These are phyloP conservation scores for Mycena vitilis DNA, from an alignment of 768 basidiomycete genomes.

Conservation along the genomic window DNA sequence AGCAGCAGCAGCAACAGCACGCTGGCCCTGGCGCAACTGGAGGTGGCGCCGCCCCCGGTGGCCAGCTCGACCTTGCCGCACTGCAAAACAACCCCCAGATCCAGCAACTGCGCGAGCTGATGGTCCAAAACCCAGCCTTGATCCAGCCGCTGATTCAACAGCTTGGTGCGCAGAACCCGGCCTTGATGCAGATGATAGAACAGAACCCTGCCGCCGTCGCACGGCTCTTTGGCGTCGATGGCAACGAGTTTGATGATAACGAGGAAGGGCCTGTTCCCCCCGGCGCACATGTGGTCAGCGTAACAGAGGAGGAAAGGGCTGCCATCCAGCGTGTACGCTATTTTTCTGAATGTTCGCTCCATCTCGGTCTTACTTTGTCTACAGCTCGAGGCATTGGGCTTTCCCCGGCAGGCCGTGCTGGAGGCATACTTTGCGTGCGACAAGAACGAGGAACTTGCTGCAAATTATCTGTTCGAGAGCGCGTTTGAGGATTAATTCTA, in stretches of 20 bases:
- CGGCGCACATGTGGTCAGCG: conserved; percentile 72
- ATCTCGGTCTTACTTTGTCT: conserved; percentile 22
- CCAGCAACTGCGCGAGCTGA: conserved; percentile 76
- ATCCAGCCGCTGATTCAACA: conserved; percentile 89
- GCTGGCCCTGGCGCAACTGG: conserved; percentile 44
- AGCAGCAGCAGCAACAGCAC: conserved; percentile 59
- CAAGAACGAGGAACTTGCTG: conserved; percentile 96
- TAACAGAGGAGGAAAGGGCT: conserved; percentile 88
- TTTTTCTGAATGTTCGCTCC: conserved; percentile 10
- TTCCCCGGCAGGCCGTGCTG: conserved; percentile 81
- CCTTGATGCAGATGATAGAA: conserved; percentile 74
- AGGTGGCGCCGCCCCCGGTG: conserved; percentile 49
- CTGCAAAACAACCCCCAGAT: conserved; percentile 75
- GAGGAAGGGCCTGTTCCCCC: conserved; percentile 57
- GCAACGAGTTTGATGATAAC: conserved; percentile 53
- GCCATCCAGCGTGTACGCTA: conserved; percentile 88
- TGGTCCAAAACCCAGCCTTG: conserved; percentile 80
- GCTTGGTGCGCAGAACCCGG: conserved; percentile 79
- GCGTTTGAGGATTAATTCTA: conserved; percentile 59
- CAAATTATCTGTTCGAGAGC: conserved; percentile 90
- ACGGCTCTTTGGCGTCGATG: conserved; percentile 67
- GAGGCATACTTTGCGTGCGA: conserved; percentile 96
- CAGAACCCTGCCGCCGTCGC: conserved; percentile 78
- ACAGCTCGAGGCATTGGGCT: conserved; percentile 89
- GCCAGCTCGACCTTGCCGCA: conserved; percentile 58